Conservation (phyloP, 106 monocot genomes). For the Apostasia ramifera region DNA sequence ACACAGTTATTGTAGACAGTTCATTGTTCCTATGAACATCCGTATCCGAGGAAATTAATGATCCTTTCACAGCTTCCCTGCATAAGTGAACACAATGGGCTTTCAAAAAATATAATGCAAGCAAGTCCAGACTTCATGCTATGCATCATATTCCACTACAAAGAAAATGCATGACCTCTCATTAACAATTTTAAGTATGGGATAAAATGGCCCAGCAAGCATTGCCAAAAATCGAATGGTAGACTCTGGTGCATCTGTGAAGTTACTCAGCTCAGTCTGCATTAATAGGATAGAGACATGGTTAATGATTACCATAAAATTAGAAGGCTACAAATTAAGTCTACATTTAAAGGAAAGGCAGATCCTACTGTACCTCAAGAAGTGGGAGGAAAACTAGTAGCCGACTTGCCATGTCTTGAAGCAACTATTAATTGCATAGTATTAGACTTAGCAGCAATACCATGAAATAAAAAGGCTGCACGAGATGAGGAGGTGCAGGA, state of each 20-base stretch:
- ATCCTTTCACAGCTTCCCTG: constrained; percentile 52
- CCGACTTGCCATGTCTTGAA: constrained; percentile 68
- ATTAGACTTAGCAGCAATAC: constrained; percentile 28
- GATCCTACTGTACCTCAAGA: constrained; percentile 56
- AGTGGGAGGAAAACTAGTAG: constrained; percentile 72
- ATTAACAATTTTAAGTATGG: constrained; percentile 62
- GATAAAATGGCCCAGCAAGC: constrained; percentile 97
- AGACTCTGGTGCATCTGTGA: constrained; percentile 59
- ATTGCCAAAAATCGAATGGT: constrained; percentile 77
- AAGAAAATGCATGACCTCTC: constrained; percentile 54
- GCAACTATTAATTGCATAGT: constrained; percentile 48
- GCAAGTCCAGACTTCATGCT: neutral
- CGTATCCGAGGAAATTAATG: constrained; percentile 31
- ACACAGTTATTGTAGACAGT: constrained; percentile 51
- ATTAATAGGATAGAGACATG: constrained; percentile 5
- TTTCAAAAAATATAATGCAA: neutral
- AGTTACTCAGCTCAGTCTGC: constrained; percentile 72
- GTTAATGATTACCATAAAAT: neutral
- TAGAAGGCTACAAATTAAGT: constrained; percentile 7
- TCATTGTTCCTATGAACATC: constrained; percentile 48
- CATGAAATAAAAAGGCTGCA: constrained; percentile 4
- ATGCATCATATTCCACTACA: neutral
- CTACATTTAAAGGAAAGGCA: neutral
- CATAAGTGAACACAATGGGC: constrained; percentile 14
- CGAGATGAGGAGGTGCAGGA: neutral